A percentile compares a stretch with the other conserved stretches of the same genome.
These are phyloP conservation scores for Rutidosis leptorrhynchoides DNA, from an alignment of 129 eudicot genomes.

Conservation along the genomic window DNA sequence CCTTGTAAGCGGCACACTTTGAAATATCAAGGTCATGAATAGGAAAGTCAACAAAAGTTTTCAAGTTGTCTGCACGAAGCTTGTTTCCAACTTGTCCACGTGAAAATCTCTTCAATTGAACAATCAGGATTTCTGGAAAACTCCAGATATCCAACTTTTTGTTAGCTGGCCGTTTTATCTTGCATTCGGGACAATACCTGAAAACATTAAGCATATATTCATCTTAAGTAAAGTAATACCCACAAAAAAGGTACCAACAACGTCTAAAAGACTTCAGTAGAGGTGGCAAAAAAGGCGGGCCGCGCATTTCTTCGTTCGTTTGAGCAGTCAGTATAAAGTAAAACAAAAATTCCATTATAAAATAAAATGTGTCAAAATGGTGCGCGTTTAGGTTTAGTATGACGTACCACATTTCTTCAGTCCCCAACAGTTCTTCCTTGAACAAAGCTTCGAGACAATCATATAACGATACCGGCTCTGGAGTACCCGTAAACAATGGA, in stretches of 20 bases:
- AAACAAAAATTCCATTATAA: not conserved
- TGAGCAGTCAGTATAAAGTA: not conserved
- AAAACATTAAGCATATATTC: not conserved
- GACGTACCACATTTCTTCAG: constrained; percentile 86
- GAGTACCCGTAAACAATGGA: constrained; percentile 30
- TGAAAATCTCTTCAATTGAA: constrained; percentile 86
- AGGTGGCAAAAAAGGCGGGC: not conserved
- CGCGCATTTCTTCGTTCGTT: not conserved
- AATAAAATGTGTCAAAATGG: not conserved
- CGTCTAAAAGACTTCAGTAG: no score
- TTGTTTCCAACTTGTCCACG: no score
- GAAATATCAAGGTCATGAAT: constrained; percentile 65
- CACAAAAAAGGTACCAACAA: not conserved
- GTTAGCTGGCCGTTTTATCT: constrained; percentile 71
- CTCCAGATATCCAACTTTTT: constrained; percentile 93
- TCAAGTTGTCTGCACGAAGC: constrained; percentile 61
- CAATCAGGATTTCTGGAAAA: constrained; percentile 73
- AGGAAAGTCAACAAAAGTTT: constrained; percentile 86
- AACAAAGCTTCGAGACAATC: constrained; percentile 79
- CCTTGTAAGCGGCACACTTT: constrained; percentile 39
- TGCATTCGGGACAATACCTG: constrained; percentile 92
- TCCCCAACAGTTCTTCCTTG: constrained; percentile 96
- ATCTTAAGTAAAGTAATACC: not conserved
- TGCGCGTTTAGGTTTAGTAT: not conserved
- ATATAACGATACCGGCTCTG: constrained; percentile 58